A percentile compares a stretch with the other conserved stretches of the same genome.
Evolutionary conservation across 306 rosid genomes (phyloP).

Genomic region (Dryas drummondii): DNA sequence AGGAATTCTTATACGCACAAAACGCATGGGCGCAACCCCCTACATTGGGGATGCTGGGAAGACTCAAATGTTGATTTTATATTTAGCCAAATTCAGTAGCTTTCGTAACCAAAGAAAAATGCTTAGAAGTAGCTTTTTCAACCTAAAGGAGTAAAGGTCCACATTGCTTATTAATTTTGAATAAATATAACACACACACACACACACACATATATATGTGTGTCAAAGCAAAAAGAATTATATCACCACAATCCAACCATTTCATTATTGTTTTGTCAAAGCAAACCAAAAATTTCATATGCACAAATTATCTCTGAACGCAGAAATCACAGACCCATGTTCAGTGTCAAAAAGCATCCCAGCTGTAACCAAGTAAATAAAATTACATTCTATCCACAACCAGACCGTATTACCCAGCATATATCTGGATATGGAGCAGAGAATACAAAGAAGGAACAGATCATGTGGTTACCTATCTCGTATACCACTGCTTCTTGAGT

Average conservation of each 20-base stretch:
- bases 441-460: constrained; percentile 6
- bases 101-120: not conserved
- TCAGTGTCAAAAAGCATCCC: not conserved
- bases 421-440: not conserved
- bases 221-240: not conserved
- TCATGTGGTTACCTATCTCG: constrained; percentile 42
- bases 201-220: not conserved
- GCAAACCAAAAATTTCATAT: no score
- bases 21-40: no score
- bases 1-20: not conserved
- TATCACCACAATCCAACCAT: not conserved
- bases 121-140: not conserved
- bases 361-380: not conserved
- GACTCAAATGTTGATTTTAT: not conserved
- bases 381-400: not conserved
- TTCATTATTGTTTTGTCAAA: not conserved
- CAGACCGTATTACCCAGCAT: not conserved
- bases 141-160: not conserved
- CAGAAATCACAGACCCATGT: not conserved
- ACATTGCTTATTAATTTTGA: not conserved
- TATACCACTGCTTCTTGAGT: constrained; percentile 32
- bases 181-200: not conserved
- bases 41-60: not conserved
- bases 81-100: not conserved
- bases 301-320: no score